These are phyloP conservation scores for Naganishia sp. DNA, from an alignment of 1,284 basidiomycete species.

Conservation along the genomic window DNA sequence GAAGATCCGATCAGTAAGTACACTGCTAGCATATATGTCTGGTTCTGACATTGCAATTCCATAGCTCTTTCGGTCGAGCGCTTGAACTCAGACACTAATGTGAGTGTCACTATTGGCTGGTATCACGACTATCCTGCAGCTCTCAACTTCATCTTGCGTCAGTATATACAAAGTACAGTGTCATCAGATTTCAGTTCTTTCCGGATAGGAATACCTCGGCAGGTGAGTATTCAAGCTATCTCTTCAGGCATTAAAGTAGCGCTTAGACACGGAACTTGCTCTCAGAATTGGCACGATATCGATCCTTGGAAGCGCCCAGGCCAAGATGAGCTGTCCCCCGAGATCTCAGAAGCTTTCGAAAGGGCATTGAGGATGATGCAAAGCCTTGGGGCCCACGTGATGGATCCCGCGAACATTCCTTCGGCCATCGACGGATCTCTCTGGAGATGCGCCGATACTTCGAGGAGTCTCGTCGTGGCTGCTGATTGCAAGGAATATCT, in stretches of 20 bases:
- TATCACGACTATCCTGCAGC: background rate
- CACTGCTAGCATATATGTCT: no score
- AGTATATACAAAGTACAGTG: conserved; percentile 17
- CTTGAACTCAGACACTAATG: no score
- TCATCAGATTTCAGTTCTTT: conserved; percentile 3
- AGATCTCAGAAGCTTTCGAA: conserved; percentile 34
- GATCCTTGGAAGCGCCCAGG: conserved; percentile 30
- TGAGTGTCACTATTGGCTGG: no score
- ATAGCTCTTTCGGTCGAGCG: no score
- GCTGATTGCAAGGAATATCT: conserved; percentile 35
- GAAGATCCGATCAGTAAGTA: conserved; percentile 27
- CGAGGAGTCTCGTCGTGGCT: conserved; percentile 30
- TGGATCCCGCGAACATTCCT: conserved; percentile 35
- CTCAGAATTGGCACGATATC: conserved; percentile 30
- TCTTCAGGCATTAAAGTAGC: background rate
- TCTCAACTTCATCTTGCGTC: background rate
- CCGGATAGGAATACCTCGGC: conserved; percentile 21
- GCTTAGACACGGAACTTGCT: background rate
- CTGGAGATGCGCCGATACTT: conserved; percentile 29
- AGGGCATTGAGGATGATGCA: conserved; percentile 31
- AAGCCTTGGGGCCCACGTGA: conserved; percentile 30
- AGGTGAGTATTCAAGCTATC: background rate
- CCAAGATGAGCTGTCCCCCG: conserved; percentile 19
- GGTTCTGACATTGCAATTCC: no score
- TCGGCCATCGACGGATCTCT: conserved; percentile 34